Percentiles rank a stretch among this genome's conserved stretches.
Conservation (phyloP, 2,329 filamentous ascomycete species). For the Aspergillus sp. region DNA sequence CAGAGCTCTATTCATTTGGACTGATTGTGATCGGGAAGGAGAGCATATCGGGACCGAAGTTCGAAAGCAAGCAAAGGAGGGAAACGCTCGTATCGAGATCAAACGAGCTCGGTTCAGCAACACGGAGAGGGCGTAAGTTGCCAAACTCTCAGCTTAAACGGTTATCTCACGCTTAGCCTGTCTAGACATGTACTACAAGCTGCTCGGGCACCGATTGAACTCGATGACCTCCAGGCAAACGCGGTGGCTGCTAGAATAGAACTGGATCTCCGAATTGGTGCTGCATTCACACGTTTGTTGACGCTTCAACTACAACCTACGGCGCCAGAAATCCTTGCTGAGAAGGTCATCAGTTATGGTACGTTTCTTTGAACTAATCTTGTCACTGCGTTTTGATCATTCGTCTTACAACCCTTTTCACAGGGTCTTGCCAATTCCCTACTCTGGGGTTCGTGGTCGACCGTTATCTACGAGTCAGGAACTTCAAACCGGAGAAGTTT, state of each 20-base stretch:
- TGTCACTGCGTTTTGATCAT: too few species aligned
- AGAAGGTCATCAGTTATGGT: constrained; percentile 77
- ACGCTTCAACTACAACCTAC: constrained; percentile 72
- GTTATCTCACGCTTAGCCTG: neutral
- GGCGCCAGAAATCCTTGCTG: constrained; percentile 57
- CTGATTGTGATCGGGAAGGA: constrained; percentile 95
- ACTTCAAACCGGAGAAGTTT: constrained; percentile 87
- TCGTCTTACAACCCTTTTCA: neutral
- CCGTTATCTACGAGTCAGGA: constrained; percentile 86
- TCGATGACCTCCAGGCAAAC: constrained; percentile 82
- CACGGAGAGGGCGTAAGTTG: constrained; percentile 75
- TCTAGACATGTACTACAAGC: constrained; percentile 78
- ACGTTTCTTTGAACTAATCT: constrained; percentile 14
- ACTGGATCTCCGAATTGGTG: constrained; percentile 86
- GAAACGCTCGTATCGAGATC: constrained; percentile 69
- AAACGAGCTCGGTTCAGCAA: constrained; percentile 93
- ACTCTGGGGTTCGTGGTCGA: constrained; percentile 97
- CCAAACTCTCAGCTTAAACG: neutral
- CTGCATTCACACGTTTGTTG: constrained; percentile 84
- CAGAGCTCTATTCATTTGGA: constrained; percentile 90
- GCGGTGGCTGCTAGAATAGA: constrained; percentile 88
- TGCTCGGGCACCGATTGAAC: constrained; percentile 66
- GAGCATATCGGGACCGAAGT: constrained; percentile 95
- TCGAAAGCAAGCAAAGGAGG: constrained; percentile 69
- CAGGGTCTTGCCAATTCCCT: constrained; percentile 90